Conservation (phyloP, 192 early-diverging fungal species). For the Phycomyces blakesleeanus region DNA sequence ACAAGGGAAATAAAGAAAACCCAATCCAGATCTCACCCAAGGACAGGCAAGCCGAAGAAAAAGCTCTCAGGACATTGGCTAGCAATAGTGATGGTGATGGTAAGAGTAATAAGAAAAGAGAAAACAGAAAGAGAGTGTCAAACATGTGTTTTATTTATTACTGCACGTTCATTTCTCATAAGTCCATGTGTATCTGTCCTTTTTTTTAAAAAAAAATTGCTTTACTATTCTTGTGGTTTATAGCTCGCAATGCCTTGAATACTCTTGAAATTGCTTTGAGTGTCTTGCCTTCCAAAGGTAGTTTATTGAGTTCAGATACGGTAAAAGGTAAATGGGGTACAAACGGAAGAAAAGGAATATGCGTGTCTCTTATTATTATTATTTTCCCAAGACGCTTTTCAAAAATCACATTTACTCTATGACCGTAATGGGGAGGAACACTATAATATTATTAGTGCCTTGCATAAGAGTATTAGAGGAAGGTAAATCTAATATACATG, state of each 20-base stretch:
- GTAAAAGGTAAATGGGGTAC: conserved; percentile 45
- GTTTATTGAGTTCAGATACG: conserved; percentile 40
- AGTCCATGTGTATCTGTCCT: too few relatives aligned
- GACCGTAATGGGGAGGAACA: conserved; percentile 85
- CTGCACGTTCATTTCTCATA: background rate
- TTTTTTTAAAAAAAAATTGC: too few relatives aligned
- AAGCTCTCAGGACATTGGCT: conserved; percentile 51
- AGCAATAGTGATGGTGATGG: conserved; percentile 77
- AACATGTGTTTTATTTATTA: background rate
- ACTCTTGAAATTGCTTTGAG: conserved; percentile 56
- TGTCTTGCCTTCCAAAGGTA: conserved; percentile 10
- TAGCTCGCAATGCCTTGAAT: conserved; percentile 66
- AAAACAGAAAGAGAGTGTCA: background rate
- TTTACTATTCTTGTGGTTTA: background rate
- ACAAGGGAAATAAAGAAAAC: conserved; percentile 4
- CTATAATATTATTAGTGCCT: conserved; percentile 84
- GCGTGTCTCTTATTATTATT: background rate
- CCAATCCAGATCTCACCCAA: conserved; percentile 17
- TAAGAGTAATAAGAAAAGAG: conserved; percentile 6
- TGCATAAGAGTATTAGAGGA: conserved; percentile 89
- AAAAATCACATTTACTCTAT: conserved; percentile 78
- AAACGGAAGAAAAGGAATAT: background rate
- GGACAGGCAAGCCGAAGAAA: conserved; percentile 23
- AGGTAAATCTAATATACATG: conserved; percentile 31
- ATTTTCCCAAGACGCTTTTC: conserved; percentile 50